These are phyloP conservation scores for Leccinum olivaceopallidum DNA, from an alignment of 768 basidiomycete species.

Conservation along the genomic window DNA sequence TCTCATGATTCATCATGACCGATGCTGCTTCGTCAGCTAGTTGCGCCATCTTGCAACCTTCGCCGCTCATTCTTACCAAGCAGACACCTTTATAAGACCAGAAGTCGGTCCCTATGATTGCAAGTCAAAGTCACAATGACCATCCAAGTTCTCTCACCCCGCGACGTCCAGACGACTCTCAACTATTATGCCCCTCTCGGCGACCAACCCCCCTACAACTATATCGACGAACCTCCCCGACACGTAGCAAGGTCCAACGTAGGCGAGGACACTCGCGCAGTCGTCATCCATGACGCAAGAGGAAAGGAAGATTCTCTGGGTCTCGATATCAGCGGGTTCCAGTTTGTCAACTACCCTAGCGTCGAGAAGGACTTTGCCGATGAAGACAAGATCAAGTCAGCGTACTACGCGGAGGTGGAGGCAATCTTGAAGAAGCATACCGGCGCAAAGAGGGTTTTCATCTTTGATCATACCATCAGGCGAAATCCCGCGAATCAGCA, in stretches of 20 bases:
- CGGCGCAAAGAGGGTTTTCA: slow-evolving; percentile 40
- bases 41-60: slow-evolving; percentile 9
- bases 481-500: slow-evolving; percentile 15
- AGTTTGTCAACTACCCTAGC: slow-evolving; percentile 35
- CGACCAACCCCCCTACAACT: slow-evolving; percentile 36
- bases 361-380: slow-evolving; percentile 41
- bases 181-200: slow-evolving; percentile 36
- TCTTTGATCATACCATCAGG: slow-evolving; percentile 49
- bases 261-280: slow-evolving; percentile 18
- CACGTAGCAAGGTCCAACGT: slow-evolving; percentile 34
- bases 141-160: slow-evolving; percentile 28
- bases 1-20: slow-evolving; percentile 6
- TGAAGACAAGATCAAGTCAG: slow-evolving; percentile 37
- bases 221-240: slow-evolving; percentile 31
- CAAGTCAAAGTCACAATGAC: slow-evolving; percentile 15
- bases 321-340: slow-evolving; percentile 49
- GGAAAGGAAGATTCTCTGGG: slow-evolving; percentile 29
- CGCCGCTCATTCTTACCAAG: slow-evolving; percentile 6
- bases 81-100: slow-evolving; percentile 11
- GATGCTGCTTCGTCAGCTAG: slow-evolving; percentile 13
- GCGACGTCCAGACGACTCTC: slow-evolving; percentile 38
- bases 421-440: slow-evolving; percentile 41
- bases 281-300: slow-evolving; percentile 34
- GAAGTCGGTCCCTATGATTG: background rate
- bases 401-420: slow-evolving; percentile 45